Percentiles rank a stretch among this genome's conserved stretches.
These are phyloP conservation scores for Yamadazyma pseudoaaseri DNA, from an alignment of 1,139 yeast species.

Conservation along the genomic window DNA sequence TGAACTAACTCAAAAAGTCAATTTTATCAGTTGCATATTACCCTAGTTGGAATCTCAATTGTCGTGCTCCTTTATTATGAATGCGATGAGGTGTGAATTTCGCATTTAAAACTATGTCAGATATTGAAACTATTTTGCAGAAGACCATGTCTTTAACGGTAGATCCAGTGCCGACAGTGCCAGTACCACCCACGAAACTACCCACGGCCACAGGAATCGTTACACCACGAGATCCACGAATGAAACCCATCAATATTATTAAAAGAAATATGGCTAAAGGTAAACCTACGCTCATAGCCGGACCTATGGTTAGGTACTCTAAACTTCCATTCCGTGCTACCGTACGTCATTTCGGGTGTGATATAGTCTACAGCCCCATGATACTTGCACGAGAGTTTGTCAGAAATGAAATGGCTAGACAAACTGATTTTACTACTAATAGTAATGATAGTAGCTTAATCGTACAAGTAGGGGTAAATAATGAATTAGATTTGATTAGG, in stretches of 20 bases:
- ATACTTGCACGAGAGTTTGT: constrained; percentile 93
- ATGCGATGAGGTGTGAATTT: too few species aligned
- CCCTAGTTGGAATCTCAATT: too few species aligned
- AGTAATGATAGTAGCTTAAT: constrained; percentile 65
- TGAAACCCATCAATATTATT: constrained; percentile 17
- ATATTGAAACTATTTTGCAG: too few species aligned
- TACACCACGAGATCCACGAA: constrained; percentile 3
- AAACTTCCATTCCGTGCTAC: constrained; percentile 88
- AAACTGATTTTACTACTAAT: constrained; percentile 84
- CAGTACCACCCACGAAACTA: too few species aligned
- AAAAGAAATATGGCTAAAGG: constrained; percentile 30
- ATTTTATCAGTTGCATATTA: too few species aligned
- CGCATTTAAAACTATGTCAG: too few species aligned
- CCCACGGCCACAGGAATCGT: background rate
- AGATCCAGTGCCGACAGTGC: too few species aligned
- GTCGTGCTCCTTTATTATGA: too few species aligned
- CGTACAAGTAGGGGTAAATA: constrained; percentile 90
- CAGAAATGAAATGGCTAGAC: constrained; percentile 75
- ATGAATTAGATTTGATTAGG: constrained; percentile 75
- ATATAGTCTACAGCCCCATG: constrained; percentile 94
- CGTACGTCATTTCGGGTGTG: constrained; percentile 70
- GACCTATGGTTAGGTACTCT: constrained; percentile 97
- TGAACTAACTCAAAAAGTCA: too few species aligned
- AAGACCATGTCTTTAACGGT: too few species aligned
- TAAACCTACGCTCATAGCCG: constrained; percentile 76